Conservation (phyloP, 352 stramenopile genomes). For the Phytophthora citrophthora region DNA sequence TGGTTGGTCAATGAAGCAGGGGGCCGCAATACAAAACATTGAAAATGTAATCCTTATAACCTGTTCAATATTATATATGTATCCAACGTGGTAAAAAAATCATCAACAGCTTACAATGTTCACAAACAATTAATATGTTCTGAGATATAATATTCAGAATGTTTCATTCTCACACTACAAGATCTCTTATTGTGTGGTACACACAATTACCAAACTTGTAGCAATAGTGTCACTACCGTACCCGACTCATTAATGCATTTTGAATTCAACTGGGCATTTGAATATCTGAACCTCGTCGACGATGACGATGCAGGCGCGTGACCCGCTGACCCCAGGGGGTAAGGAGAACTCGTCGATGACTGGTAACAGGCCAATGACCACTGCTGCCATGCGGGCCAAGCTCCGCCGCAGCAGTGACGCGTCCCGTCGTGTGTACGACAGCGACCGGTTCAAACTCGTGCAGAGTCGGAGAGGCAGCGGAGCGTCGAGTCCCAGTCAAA, state of each 20-base stretch:
- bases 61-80: too few species aligned
- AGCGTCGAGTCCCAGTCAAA: constrained; percentile 9
- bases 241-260: neutral
- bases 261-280: constrained; percentile 40
- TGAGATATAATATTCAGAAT: too few species aligned
- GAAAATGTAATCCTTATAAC: too few species aligned
- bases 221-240: too few species aligned
- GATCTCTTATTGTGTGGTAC: too few species aligned
- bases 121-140: too few species aligned
- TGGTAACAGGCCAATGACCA: constrained; percentile 1
- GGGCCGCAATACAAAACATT: too few species aligned
- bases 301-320: constrained; percentile 44
- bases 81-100: too few species aligned
- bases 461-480: constrained; percentile 38
- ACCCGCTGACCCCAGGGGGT: constrained; percentile 15
- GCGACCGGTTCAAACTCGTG: constrained; percentile 44
- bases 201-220: too few species aligned
- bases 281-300: constrained; percentile 50
- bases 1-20: neutral
- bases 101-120: too few species aligned
- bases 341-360: constrained; percentile 36
- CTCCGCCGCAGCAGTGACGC: constrained; percentile 26
- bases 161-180: too few species aligned
- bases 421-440: constrained; percentile 34
- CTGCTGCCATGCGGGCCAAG: constrained; percentile 12